A percentile compares a stretch with the other conserved stretches of the same genome.
These are phyloP conservation scores for Petasospora fabianii DNA, from an alignment of 1,139 yeast genomes.

Conservation along the genomic window DNA sequence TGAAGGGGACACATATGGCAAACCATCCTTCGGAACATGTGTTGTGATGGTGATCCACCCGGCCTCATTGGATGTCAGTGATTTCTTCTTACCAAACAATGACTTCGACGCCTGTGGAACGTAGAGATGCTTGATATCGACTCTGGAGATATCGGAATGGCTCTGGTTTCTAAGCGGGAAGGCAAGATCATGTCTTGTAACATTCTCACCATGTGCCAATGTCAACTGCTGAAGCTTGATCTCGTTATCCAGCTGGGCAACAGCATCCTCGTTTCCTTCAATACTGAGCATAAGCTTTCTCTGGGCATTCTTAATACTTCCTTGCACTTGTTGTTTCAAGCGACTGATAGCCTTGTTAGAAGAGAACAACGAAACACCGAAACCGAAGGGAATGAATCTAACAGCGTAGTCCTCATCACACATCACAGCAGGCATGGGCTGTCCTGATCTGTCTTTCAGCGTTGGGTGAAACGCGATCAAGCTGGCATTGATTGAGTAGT, in stretches of 20 bases:
- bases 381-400: slow-evolving; percentile 36
- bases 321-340: slow-evolving; percentile 15
- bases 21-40: slow-evolving; percentile 26
- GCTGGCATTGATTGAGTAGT: slow-evolving; percentile 28
- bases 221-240: slow-evolving; percentile 20
- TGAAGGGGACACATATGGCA: slow-evolving; percentile 35
- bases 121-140: slow-evolving; percentile 15
- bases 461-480: slow-evolving; percentile 18
- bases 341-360: slow-evolving; percentile 11
- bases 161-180: slow-evolving; percentile 25
- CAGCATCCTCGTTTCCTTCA: slow-evolving; percentile 19
- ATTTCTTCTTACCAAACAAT: slow-evolving; percentile 3
- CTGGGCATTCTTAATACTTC: slow-evolving; percentile 18
- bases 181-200: not conserved
- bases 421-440: slow-evolving; percentile 12
- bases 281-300: slow-evolving; percentile 15
- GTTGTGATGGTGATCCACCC: slow-evolving; percentile 22
- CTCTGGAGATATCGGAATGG: slow-evolving; percentile 16
- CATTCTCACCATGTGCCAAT: not conserved
- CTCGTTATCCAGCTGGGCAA: slow-evolving; percentile 17
- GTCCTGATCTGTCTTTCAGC: slow-evolving; percentile 1
- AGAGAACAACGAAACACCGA: slow-evolving; percentile 25
- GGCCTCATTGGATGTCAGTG: slow-evolving; percentile 3
- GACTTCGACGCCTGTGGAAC: slow-evolving; percentile 1
- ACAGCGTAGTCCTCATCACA: slow-evolving; percentile 27